Base-by-base conservation (phyloP, 495 filamentous ascomycete species). In the Trichoderma asperelloides region DNA sequence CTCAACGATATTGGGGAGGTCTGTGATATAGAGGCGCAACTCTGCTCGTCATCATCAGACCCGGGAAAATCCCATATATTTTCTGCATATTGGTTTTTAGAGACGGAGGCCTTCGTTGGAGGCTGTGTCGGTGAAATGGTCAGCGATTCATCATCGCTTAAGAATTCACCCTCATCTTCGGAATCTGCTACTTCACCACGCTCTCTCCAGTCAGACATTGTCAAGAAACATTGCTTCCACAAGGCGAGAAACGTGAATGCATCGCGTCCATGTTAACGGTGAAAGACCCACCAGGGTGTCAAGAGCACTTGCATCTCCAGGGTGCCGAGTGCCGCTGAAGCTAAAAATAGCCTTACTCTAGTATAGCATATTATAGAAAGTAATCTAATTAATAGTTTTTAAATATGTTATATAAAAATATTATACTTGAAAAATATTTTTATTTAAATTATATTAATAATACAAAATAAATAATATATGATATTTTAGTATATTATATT, bases 131-230 rank as follows among this genome's bases (percentile, higher is more conserved):
- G 27, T 4, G 5, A 16, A n/a, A 43, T 27, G 37, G 27, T 45
- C 25, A 13, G 62, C 66, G 28, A 30, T 2, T 62, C 74, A 66
- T 80, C 76, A 60, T 72, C 68, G 62, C 77, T 78, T 65, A 82
- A 82, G 69, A 77, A 76, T 39, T 68, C 72, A 60, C 80, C 75
- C 71, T 82, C 80, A 68, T 85, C 83, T 70, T 86, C 83, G 76
- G 84, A 85, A 71, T 84, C 84, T 68, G 82, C 82, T 64, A 86
- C 82, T 74, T 80, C 82, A 71, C 84, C 83, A 73, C 80, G 75
- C 78, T 83, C 79, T 78, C 80, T 85, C 84, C 84, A 86, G 71
- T 76, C 77, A 70, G 73, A 82, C 84, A 86, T 86, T 70, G 68
- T 67, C 43, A 47, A 12, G 43, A 37, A 37, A 37, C 33, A 37